phyloP scores from a whole-genome alignment of 352 stramenopile genomes.

The Phytophthora hybrid region DNA sequence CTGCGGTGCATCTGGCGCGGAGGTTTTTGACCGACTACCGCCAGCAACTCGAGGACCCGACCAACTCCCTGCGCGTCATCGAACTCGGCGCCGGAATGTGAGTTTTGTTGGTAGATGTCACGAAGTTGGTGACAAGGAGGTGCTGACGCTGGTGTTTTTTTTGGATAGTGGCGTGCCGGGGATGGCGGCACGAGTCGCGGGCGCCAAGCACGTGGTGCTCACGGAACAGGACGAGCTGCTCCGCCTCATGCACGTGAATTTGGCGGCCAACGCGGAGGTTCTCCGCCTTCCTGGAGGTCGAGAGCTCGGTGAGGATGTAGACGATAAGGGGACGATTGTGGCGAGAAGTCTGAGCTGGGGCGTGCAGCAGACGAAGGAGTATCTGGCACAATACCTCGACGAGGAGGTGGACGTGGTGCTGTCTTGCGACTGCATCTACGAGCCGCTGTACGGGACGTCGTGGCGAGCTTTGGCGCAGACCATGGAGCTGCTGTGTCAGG shows the following conservation, averaged over 20 bases:
- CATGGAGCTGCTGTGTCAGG: slow-evolving; percentile 80
- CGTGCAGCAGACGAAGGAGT: slow-evolving; percentile 64
- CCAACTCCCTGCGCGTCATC: slow-evolving; percentile 58
- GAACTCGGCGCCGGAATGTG: slow-evolving; percentile 89
- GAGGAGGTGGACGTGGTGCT: slow-evolving; percentile 92
- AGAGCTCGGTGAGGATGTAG: slow-evolving; percentile 25
- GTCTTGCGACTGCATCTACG: slow-evolving; percentile 96
- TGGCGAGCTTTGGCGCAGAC: slow-evolving; percentile 90
- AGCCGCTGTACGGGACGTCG: slow-evolving; percentile 93
- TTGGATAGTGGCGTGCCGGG: slow-evolving; percentile 89
- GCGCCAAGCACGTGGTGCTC: slow-evolving; percentile 87
- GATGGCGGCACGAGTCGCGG: slow-evolving; percentile 90
- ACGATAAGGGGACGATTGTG: slow-evolving; percentile 50
- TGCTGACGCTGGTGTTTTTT: neutral
- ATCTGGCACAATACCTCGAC: slow-evolving; percentile 57
- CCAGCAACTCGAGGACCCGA: slow-evolving; percentile 38
- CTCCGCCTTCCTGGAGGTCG: slow-evolving; percentile 36
- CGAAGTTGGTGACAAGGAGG: neutral
- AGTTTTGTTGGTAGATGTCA: slow-evolving; percentile 25
- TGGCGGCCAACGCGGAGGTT: slow-evolving; percentile 55
- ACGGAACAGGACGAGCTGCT: slow-evolving; percentile 93
- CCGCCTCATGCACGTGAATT: slow-evolving; percentile 84
- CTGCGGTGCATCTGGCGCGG: slow-evolving; percentile 71
- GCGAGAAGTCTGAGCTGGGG: slow-evolving; percentile 84
- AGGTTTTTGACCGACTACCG: slow-evolving; percentile 65